These are phyloP conservation scores for Hypoxylon sp. DNA, from an alignment of 2,329 filamentous ascomycete species.

Conservation along the genomic window DNA sequence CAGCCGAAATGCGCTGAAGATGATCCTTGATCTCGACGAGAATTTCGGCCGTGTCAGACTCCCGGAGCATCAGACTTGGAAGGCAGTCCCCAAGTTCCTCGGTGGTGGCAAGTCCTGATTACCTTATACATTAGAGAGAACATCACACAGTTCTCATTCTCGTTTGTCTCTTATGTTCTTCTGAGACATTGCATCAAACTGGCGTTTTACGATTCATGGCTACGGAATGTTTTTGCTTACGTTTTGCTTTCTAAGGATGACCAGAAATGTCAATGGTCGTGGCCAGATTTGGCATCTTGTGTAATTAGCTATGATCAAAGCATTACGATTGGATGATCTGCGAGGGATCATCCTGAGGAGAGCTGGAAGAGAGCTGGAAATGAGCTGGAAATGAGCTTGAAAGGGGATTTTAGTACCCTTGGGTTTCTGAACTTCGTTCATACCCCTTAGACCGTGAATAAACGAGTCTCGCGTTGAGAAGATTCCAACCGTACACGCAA, in stretches of 20 bases:
- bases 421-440: slow-evolving; percentile 30
- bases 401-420: slow-evolving; percentile 11
- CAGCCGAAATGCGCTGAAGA: slow-evolving; percentile 92
- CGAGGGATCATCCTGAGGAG: slow-evolving; percentile 21
- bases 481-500: neutral
- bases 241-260: slow-evolving; percentile 33
- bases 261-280: slow-evolving; percentile 31
- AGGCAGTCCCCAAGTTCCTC: slow-evolving; percentile 65
- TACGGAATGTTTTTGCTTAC: slow-evolving; percentile 43
- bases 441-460: slow-evolving; percentile 41
- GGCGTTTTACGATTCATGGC: slow-evolving; percentile 48
- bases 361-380: slow-evolving; percentile 20
- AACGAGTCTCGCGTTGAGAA: slow-evolving; percentile 31
- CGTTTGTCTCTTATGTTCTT: slow-evolving; percentile 39
- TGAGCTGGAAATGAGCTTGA: too few relatives aligned
- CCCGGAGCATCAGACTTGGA: slow-evolving; percentile 67
- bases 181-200: slow-evolving; percentile 48
- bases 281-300: slow-evolving; percentile 42
- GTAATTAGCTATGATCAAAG: slow-evolving; percentile 39
- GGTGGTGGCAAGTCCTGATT: slow-evolving; percentile 50
- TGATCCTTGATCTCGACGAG: slow-evolving; percentile 93
- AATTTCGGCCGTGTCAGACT: slow-evolving; percentile 85
- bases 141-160: slow-evolving; percentile 29
- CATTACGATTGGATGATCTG: slow-evolving; percentile 27
- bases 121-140: slow-evolving; percentile 27